Base-by-base conservation (phyloP, 106 monocot species). In the Gastrodia elata region DNA sequence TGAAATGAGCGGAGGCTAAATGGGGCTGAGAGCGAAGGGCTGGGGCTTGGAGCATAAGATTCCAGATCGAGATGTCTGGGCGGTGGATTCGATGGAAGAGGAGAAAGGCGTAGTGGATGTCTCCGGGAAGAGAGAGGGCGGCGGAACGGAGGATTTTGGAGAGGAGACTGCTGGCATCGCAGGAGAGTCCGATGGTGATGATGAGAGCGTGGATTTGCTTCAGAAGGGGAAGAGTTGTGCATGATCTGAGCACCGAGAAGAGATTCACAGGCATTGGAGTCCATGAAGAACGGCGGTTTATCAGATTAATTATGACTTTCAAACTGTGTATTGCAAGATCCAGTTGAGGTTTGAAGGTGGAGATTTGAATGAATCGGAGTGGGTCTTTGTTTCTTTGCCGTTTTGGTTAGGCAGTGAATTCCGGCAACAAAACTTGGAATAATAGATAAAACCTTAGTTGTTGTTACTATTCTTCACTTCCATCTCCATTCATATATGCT, bases 11-110 rank as follows among this genome's bases (percentile, higher is more conserved):
- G 30, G 85, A 36, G 43, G 85, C 85, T 15, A 36, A 36, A 34
- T 10, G 3, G 35, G 41, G 6, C 25, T 77, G 74, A 61, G 58
- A 65, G 68, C 75, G 71, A 26, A 39, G 75, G 38, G 72, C 56
- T 40, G 61, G 61, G n/a, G 73, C 83, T 16, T 75, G 77, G 42
- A 80, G 57, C 77, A 87, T 75, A 25, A 72, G 52, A 32, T 77
- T 75, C 78, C 80, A 83, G 38, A 87, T 74, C 27, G 81, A 80
- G 73, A 41, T 68, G 75, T 78, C 80, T 61, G 30, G n/a, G 16
- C 43, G 42, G 10, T 76, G 40, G 37, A 67, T 37, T 67, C 67
- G 67, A 1, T 35, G 27, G 5, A 25, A 42, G 2, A 80, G 83
- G 40, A 78, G 37, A 28, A 68, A 64, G 30, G 61, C 72, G 71